Percentiles rank a stretch among this genome's conserved stretches.
These are phyloP conservation scores for Leucocoprinus birnbaumii DNA, from an alignment of 768 basidiomycete genomes.

Conservation along the genomic window DNA sequence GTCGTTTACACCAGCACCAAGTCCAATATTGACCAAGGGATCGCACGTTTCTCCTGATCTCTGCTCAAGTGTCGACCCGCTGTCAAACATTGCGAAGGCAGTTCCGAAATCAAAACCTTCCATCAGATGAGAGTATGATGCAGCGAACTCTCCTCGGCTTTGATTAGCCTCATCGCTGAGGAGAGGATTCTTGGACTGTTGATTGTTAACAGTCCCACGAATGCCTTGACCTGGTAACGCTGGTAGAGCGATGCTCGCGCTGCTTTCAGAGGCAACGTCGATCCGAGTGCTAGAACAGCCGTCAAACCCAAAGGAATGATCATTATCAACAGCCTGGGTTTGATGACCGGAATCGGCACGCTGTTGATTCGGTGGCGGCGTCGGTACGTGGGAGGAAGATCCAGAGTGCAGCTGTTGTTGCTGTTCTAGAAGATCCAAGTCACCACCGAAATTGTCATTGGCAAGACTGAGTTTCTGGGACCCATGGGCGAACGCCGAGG, in stretches of 20 bases:
- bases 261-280: not conserved
- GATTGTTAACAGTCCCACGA: not conserved
- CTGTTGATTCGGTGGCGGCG: not conserved
- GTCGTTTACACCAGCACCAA: not conserved
- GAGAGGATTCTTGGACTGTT: not conserved
- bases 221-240: not conserved
- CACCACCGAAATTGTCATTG: not conserved
- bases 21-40: not conserved
- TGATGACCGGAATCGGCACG: not conserved
- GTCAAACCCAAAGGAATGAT: not conserved
- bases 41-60: not conserved
- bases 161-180: not conserved
- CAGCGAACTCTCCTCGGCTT: not conserved
- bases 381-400: not conserved
- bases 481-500: not conserved
- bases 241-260: not conserved
- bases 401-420: not conserved
- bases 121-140: slow-evolving; percentile 4
- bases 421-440: not conserved
- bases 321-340: not conserved
- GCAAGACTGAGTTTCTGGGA: not conserved
- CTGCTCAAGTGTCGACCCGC: not conserved
- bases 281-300: not conserved
- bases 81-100: slow-evolving; percentile 1
- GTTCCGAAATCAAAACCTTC: slow-evolving; percentile 4